Percentiles rank a stretch among this genome's conserved stretches.
phyloP scores from a whole-genome alignment of 2,329 filamentous ascomycete species.

The Fusarium xylarioides region DNA sequence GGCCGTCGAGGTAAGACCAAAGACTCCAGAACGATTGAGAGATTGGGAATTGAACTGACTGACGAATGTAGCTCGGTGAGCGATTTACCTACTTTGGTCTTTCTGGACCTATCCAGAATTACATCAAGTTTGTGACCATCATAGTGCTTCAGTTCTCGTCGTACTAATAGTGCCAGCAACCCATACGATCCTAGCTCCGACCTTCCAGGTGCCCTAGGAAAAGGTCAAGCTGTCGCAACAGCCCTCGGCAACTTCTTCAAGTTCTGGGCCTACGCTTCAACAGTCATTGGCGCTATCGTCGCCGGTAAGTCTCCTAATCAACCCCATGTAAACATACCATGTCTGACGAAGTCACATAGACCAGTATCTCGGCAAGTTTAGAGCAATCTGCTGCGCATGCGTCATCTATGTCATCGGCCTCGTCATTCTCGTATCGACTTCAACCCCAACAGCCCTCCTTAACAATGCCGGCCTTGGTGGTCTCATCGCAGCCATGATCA shows the following conservation, averaged over 20 bases:
- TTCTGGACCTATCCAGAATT: neutral
- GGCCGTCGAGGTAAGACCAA: neutral
- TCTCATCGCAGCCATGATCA: neutral
- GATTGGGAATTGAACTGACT: too few species aligned
- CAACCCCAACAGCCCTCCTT: neutral
- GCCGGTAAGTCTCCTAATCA: accelerated
- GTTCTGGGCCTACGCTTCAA: constrained; percentile 4
- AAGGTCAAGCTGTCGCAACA: neutral
- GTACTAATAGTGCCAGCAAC: neutral
- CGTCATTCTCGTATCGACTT: neutral
- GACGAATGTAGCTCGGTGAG: neutral
- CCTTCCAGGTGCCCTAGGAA: neutral
- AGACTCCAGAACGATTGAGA: too few species aligned
- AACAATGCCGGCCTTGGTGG: neutral
- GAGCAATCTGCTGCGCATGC: neutral
- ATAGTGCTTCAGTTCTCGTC: accelerated
- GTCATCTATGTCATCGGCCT: neutral
- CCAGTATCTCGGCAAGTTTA: constrained; percentile 1
- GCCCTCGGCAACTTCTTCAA: constrained; percentile 12
- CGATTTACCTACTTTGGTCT: constrained; percentile 15
- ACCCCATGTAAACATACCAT: accelerated
- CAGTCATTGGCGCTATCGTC: neutral
- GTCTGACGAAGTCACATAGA: neutral
- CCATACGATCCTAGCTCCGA: neutral
- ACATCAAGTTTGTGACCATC: neutral